Base-by-base conservation (phyloP, 306 rosid species). In the Dryas drummondii region DNA sequence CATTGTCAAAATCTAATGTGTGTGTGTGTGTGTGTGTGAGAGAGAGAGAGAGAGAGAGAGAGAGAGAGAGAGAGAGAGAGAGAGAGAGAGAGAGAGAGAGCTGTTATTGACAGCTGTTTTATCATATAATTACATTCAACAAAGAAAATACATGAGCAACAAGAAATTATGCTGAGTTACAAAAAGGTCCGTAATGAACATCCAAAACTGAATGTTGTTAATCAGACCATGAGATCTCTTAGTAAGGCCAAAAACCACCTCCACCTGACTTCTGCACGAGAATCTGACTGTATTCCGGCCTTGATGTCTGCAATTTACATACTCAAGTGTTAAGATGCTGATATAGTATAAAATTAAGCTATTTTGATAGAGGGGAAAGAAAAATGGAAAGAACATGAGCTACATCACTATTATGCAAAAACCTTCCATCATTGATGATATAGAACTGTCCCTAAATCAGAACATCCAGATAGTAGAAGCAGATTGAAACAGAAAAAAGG, bases 271-370 rank as follows among this genome's bases (percentile, higher is more conserved):
- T 91, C 89, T 91, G 88, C 32, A 90, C 91, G 51, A 91, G 89
- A n/a, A 94, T 67, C 83, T 90, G 93, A 80, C 88, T 90, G 85
- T 91, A 94, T 65, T 94, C 94, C n/a, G 96, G 94, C 74, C 93
- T 88, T 72, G 96, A 90, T 55, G 98, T 90, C 98, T 91, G 93
- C 88, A 88, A 10, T 78, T 66, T 12, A 55, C 52, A 71, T 17
- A 32, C 37, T 60, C 53, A 12, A 42, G 49, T 19, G 54, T 71
- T 71, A 12, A 55, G 40, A 53, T 70, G 15, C 17, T 10, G 52
- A 8, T 27, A 4, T 6, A 26, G 4, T 7, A 70, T 51, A 1
- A 51, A 66, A 66, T 17, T 7, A 7, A 17, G 44, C 42, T 66
- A 55, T 55, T 40, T 40, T 4, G n/a, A 53, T 52, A 9, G 27